These are phyloP conservation scores for Blastosporella zonata DNA, from an alignment of 1,284 basidiomycete genomes.

Conservation along the genomic window DNA sequence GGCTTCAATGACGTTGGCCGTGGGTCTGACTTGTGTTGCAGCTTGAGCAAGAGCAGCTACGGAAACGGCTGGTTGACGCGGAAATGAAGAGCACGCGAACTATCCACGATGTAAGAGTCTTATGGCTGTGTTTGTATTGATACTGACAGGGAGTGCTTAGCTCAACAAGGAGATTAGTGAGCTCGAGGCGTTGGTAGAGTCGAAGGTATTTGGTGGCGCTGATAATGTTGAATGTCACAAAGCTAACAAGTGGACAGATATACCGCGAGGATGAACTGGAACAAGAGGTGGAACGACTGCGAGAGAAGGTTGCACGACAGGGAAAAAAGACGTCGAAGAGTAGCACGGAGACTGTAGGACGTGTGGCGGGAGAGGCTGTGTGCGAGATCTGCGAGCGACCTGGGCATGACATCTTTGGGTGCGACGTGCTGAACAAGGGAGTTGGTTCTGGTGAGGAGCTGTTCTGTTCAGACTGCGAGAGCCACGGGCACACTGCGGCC, in stretches of 20 bases:
- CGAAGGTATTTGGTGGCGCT: constrained; percentile 55
- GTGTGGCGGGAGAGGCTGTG: constrained; percentile 32
- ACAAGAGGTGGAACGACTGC: constrained; percentile 74
- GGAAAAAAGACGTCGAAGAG: constrained; percentile 56
- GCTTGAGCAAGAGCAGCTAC: constrained; percentile 66
- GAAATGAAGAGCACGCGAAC: constrained; percentile 72
- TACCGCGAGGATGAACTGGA: constrained; percentile 94
- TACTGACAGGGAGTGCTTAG: constrained; percentile 36
- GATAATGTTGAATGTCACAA: constrained; percentile 4
- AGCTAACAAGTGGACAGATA: constrained; percentile 47
- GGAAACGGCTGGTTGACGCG: constrained; percentile 62
- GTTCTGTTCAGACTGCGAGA: constrained; percentile 78
- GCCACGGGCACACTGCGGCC: constrained; percentile 62
- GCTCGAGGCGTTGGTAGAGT: constrained; percentile 84
- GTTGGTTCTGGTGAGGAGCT: constrained; percentile 29
- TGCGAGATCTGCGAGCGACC: constrained; percentile 84
- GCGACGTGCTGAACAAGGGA: constrained; percentile 55
- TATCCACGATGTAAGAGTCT: constrained; percentile 61
- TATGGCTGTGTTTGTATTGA: background rate
- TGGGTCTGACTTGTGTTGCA: constrained; percentile 25
- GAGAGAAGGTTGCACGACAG: constrained; percentile 61
- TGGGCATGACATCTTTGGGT: constrained; percentile 81
- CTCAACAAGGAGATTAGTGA: constrained; percentile 90
- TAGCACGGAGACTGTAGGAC: constrained; percentile 34
- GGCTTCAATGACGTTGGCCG: background rate